Evolutionary conservation across 225 moss, liverwort and hornwort genomes (phyloP).

Genomic region (Physcomitrellopsis africana): DNA sequence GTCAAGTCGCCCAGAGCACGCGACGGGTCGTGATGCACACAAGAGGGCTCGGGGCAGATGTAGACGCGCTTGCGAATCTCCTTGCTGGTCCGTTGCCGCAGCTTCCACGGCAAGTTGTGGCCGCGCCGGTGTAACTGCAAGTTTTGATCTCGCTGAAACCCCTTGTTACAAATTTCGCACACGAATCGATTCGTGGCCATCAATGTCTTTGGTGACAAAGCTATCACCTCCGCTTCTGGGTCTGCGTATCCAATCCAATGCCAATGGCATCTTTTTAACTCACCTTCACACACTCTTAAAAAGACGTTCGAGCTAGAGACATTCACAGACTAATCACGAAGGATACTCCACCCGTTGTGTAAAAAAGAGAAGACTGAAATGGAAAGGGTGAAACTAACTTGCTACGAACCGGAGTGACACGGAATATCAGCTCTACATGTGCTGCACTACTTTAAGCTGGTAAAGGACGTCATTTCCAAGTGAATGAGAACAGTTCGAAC

Average conservation of each 20-base stretch:
- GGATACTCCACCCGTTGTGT: neutral
- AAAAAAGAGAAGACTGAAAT: neutral
- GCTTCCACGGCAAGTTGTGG: constrained; percentile 98
- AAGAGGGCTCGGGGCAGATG: constrained; percentile 97
- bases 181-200: constrained; percentile 99
- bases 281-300: constrained; percentile 4
- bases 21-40: constrained; percentile 99
- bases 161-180: constrained; percentile 98
- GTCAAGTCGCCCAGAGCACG: constrained; percentile 99
- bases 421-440: constrained; percentile 15
- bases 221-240: constrained; percentile 92
- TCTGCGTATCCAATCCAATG: constrained; percentile 35
- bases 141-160: constrained; percentile 99
- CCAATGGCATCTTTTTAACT: neutral
- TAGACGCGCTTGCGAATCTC: constrained; percentile 99
- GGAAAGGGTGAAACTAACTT: neutral
- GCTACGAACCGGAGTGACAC: neutral
- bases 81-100: constrained; percentile 94
- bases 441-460: neutral
- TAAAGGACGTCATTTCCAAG: neutral
- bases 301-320: constrained; percentile 9
- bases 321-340: neutral
- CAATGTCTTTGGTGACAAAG: constrained; percentile 91
- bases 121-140: constrained; percentile 98
- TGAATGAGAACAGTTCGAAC: too few species aligned